Evolutionary conservation across 2,329 filamentous ascomycete species (phyloP), one percentile per base, ranked within the genome.

Genomic region (Myriosclerotinia duriaeana): DNA sequence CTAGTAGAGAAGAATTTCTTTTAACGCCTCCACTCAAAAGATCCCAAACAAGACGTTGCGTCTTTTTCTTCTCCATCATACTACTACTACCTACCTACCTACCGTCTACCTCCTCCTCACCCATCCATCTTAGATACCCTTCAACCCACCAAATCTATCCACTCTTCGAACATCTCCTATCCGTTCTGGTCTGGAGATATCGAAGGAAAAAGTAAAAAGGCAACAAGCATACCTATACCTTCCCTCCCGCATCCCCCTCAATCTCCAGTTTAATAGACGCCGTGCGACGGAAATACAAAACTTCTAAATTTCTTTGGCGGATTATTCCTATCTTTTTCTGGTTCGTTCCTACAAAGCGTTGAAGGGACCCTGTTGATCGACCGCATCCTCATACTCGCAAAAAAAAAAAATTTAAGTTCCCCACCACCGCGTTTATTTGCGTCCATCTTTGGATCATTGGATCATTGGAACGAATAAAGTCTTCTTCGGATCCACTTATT

Each of bases 231-330:
- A 65, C 44, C 53, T 59, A 56, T 56, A 65, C 44, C 53, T 59
- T 60, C 58, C 58, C 38, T 61, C 58, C 58, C 58, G 58, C 63
- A 48, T 36, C 53, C 52, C 53, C 53, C 54, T 42, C 53, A 59
- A 65, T 65, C 63, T 65, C 63, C 63, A 65, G 40, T 65, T 65
- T 65, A 65, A 59, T 65, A 65, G 53, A 48, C 63, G 63, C 63
- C 63, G 63, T 65, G 42, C 63, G 40, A 65, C 53, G 46, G 40
- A 65, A 15, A 38, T 53, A 53, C 40, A 38, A 34, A 3, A 34
- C 53, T 44, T 59, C 44, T n/a, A 48, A 38, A 48, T 17, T 60
- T 15, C 54, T 38, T 61, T 53, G 64, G 38, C 56, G 64, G 64
- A 61, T 66, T 42, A 61, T 66, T 42, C 17, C 12, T 53, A 34